Evolutionary conservation across 2,329 filamentous ascomycete species (phyloP), one percentile per base, ranked within the genome.

Genomic region (Coccinonectria pachysandricola): DNA sequence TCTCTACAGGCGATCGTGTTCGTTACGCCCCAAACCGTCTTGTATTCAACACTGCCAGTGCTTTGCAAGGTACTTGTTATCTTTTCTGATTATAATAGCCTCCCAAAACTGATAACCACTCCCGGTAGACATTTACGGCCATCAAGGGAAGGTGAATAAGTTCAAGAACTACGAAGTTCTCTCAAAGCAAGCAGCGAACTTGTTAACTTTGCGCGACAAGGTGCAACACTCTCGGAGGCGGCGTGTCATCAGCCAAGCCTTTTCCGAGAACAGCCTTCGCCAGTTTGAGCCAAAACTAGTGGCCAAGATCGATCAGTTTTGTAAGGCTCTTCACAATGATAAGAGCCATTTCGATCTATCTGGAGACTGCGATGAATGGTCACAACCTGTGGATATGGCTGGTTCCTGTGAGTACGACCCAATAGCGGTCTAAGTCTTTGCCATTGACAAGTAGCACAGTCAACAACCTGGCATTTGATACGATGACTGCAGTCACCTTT

Each of bases 401-500:
- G 10, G 31, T n/a, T 20, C 19, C 12, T 35, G 36, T 30, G 22
- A 25, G 30, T 26, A 12, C 19, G 10, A 12, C 19, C 19, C 19
- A 4, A 11, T 14, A 8, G 11, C 14, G 13, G 11, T 11, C n/a
- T 3, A 8, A 15, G 15, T 17, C 18, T 13, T 24, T 16, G 15
- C 12, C 23, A 16, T 15, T 24, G 13, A 24, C 22, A 15, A 8
- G 11, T n/a, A 9, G 13, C 2, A 10, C 9, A 39, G 31, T 35
- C 25, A 40, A 39, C 14, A 34, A 35, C 21, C 24, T 43, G 12
- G 26, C 39, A 9, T 45, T 44, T 21, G 44, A 47, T 19, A 35
- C 43, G 7, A 44, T 50, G 26, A 22, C 33, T 4, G 32, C 43
- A 8, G 27, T 50, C 2, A 31, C 40, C 2, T 46, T 40, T 26